A percentile compares a stretch with the other conserved stretches of the same genome.
Evolutionary conservation across 225 moss, liverwort and hornwort genomes (phyloP).

Genomic region (Bryum argenteum): DNA sequence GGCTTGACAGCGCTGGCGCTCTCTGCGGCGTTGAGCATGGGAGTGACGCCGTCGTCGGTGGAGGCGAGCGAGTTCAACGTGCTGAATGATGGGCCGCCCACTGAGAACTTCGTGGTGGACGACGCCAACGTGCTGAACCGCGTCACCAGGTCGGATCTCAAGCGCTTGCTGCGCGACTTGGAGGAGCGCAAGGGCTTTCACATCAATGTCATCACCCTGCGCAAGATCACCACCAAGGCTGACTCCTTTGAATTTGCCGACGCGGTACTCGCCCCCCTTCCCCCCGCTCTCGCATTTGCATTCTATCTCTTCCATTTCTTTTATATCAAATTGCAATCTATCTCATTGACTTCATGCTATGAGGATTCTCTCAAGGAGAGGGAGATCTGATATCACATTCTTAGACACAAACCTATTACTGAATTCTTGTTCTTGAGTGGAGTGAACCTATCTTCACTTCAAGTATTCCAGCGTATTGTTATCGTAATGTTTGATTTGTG

Average conservation of each 20-base stretch:
- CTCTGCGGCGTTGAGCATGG: conserved; percentile 39
- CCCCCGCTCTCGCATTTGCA: not conserved
- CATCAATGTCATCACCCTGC: conserved; percentile 78
- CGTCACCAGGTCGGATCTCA: conserved; percentile 89
- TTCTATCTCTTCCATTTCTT: not conserved
- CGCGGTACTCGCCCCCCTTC: conserved; percentile 21
- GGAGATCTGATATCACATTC: no score
- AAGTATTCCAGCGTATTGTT: no score
- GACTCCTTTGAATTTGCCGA: conserved; percentile 99
- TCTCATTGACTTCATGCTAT: no score
- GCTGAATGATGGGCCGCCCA: conserved; percentile 68
- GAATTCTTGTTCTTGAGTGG: no score
- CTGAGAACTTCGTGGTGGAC: conserved; percentile 73
- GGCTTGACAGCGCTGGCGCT: conserved; percentile 57
- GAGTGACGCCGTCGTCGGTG: conserved; percentile 36
- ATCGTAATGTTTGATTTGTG: no score
- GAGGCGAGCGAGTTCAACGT: conserved; percentile 81
- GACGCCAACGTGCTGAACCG: conserved; percentile 93
- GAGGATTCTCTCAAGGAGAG: no score
- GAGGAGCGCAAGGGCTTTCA: conserved; percentile 82
- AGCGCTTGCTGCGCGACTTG: conserved; percentile 70
- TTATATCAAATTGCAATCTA: no score
- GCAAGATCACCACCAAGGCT: conserved; percentile 83
- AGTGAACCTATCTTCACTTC: no score
- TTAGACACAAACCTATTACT: no score